Percentiles rank a stretch among this genome's conserved stretches.
These are phyloP conservation scores for Lignosus rhinocerotis DNA, from an alignment of 1,284 basidiomycete species.

Conservation along the genomic window DNA sequence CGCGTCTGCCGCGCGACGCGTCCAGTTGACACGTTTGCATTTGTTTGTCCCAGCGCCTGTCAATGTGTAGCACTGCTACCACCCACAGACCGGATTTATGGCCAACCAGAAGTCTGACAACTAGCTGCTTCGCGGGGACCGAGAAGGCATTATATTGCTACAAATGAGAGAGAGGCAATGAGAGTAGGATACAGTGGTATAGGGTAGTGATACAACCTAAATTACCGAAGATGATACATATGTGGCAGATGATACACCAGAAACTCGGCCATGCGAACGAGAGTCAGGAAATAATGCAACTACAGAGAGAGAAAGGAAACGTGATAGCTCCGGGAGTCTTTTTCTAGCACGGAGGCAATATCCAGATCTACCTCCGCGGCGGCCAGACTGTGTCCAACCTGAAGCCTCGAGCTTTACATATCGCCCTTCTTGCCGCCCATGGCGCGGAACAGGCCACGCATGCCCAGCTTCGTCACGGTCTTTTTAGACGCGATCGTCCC, in stretches of 20 bases:
- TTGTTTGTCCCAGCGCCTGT: conserved; percentile 11
- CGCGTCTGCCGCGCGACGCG: conserved; percentile 9
- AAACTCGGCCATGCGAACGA: not conserved
- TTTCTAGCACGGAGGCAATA: conserved; percentile 10
- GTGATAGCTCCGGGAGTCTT: not conserved
- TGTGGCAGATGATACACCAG: not conserved
- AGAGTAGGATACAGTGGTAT: conserved; percentile 1
- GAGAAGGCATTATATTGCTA: conserved; percentile 12
- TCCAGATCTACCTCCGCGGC: conserved; percentile 11
- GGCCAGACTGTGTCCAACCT: not conserved
- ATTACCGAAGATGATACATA: conserved; percentile 8
- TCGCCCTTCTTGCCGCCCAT: conserved; percentile 25
- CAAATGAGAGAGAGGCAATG: conserved; percentile 3
- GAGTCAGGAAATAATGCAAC: not conserved
- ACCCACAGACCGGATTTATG: not conserved
- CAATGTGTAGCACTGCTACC: not conserved
- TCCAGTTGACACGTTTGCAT: conserved; percentile 15
- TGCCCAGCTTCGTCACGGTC: conserved; percentile 10
- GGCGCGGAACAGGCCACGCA: conserved; percentile 22
- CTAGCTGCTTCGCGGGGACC: not conserved
- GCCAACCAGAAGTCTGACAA: not conserved
- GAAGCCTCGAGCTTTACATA: not conserved
- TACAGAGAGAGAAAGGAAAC: not conserved
- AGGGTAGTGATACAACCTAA: not conserved
- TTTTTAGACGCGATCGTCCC: conserved; percentile 16